Percentiles rank a stretch among this genome's conserved stretches.
Conservation (phyloP, 2,329 filamentous ascomycete genomes). For the Cladorrhinum sp. region DNA sequence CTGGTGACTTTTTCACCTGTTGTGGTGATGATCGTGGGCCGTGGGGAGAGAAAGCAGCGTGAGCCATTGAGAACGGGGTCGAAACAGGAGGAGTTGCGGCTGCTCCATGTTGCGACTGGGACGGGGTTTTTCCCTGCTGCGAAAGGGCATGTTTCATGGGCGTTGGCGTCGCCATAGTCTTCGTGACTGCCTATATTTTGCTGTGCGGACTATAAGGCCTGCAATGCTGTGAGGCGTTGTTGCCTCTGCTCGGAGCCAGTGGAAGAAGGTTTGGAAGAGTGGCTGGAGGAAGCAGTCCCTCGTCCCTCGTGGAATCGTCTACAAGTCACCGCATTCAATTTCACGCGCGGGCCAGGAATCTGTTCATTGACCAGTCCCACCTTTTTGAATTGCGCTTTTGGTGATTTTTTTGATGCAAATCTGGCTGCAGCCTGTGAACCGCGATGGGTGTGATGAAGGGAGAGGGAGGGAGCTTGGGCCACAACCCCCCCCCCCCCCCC, state of each 20-base stretch:
- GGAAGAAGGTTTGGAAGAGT: not conserved
- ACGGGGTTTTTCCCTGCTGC: constrained; percentile 49
- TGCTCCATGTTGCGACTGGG: constrained; percentile 44
- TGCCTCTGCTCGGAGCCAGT: not conserved
- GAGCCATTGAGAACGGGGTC: constrained; percentile 59
- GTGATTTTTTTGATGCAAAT: not conserved
- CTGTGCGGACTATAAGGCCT: not conserved
- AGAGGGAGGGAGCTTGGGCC: not conserved
- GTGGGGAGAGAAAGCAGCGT: constrained; percentile 58
- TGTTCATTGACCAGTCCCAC: not conserved
- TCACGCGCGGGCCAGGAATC: not conserved
- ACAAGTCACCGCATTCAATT: not conserved
- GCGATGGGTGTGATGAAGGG: not conserved
- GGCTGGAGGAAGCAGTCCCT: not conserved
- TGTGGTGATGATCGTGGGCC: constrained; percentile 60
- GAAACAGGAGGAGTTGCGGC: constrained; percentile 64
- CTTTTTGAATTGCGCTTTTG: not conserved
- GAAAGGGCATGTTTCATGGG: constrained; percentile 49
- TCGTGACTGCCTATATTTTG: not conserved
- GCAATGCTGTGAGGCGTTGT: not conserved
- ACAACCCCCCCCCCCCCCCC: not conserved
- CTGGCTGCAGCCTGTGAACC: not conserved
- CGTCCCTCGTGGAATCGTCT: not conserved
- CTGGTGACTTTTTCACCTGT: constrained; percentile 62
- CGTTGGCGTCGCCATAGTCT: constrained; percentile 48